Base-by-base conservation (phyloP, 164 flowering plant species). In the Stephania yunnanensis region DNA sequence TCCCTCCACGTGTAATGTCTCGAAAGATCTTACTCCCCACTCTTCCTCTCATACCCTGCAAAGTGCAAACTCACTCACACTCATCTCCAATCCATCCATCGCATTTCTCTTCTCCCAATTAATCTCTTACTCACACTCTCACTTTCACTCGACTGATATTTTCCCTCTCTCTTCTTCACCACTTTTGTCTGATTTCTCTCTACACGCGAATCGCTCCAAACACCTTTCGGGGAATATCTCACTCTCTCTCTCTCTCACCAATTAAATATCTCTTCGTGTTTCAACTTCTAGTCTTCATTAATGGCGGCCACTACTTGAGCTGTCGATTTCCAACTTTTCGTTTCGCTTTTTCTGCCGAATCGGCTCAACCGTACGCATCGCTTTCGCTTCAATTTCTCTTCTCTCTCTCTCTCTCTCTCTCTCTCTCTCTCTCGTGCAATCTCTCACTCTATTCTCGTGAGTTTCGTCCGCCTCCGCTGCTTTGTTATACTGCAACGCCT, bases 371-470 rank as follows among this genome's bases (percentile, higher is more conserved):
- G 69, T 66, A 17, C 19, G 29, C 53, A 13, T 29, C 25, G 46
- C 52, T 70, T 70, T 45, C 55, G 55, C 72, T 17, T 53, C 5
- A 19, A n/a, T 70, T 70, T 70, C 15, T 46, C 46, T 12, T 53
- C 4, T 7, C 30, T 45, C 55, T 1, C 72, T 46, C 48, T 20
- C 30, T 45, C 55, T 1, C 72, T 44, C 29, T 44, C 53, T 5
- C 71, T 46, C 46, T 46, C 22, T 53, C 11, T 6, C 12, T 1
- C 71, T 44, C 71, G 71, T 70, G 71, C 68, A 46, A 25, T 25
- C 50, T 44, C 30, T 45, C 55, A 19, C 72, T 46, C 48, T 20
- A n/a, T 4, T 70, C 20, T 70, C 72, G 72, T 70, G 72, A 70
- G 52, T 70, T 70, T 25, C 25, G 25, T 25, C 25, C 25, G 25